These are phyloP conservation scores for Manihot esculenta DNA, from an alignment of 441 rosid species.

Conservation along the genomic window DNA sequence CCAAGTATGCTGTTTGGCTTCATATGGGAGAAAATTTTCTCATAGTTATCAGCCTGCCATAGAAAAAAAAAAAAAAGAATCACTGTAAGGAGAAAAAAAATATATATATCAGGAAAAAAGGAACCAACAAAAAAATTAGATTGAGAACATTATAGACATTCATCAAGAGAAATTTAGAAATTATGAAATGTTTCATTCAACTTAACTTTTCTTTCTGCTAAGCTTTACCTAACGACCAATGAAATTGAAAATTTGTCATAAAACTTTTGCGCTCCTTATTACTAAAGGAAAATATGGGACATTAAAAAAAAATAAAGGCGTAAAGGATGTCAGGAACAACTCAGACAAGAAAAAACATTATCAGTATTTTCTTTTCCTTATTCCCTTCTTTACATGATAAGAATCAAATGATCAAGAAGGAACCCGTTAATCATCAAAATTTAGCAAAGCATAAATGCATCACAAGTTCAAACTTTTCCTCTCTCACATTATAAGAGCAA, in stretches of 20 bases:
- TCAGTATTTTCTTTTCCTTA: neutral
- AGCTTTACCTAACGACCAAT: neutral
- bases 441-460: neutral
- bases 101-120: neutral
- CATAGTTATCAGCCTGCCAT: slow-evolving; percentile 74
- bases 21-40: slow-evolving; percentile 68
- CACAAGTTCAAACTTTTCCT: too few species aligned
- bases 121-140: neutral
- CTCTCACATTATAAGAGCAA: neutral
- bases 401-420: too few species aligned
- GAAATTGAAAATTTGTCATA: neutral
- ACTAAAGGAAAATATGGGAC: neutral
- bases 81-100: slow-evolving; percentile 6
- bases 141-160: neutral
- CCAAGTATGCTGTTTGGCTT: slow-evolving; percentile 80
- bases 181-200: neutral
- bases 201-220: neutral
- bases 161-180: neutral
- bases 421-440: neutral
- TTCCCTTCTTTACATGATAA: neutral
- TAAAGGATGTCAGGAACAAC: neutral
- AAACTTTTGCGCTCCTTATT: too few species aligned
- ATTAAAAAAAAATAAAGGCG: neutral
- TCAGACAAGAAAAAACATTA: neutral
- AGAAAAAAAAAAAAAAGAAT: slow-evolving; percentile 3